Evolutionary conservation across 768 basidiomycete species (phyloP).

Genomic region (Leccinum boreale): DNA sequence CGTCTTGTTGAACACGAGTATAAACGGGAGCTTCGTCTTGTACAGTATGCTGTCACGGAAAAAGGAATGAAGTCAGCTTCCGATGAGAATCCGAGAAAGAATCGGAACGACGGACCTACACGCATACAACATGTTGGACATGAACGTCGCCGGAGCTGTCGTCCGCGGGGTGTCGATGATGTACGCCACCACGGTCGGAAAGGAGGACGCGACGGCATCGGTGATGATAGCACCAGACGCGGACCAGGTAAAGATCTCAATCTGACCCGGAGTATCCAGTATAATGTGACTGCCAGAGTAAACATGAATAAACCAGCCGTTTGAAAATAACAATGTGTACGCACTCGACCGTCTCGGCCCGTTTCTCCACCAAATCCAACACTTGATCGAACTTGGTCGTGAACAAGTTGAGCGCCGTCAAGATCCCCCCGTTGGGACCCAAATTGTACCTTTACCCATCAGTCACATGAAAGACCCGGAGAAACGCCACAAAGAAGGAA

Average conservation of each 20-base stretch:
- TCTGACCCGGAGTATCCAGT: slow-evolving; percentile 97
- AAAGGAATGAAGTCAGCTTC: not conserved
- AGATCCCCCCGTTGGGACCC: slow-evolving; percentile 96
- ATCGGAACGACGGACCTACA: slow-evolving; percentile 62
- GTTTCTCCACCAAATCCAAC: slow-evolving; percentile 83
- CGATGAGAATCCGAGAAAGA: not conserved
- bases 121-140: slow-evolving; percentile 99
- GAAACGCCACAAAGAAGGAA: slow-evolving; percentile 15
- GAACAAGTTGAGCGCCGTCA: slow-evolving; percentile 96
- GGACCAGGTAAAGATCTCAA: slow-evolving; percentile 99
- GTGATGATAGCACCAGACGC: slow-evolving; percentile 99
- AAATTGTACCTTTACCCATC: slow-evolving; percentile 78
- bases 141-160: slow-evolving; percentile 94
- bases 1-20: slow-evolving; percentile 98
- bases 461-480: slow-evolving; percentile 11
- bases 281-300: slow-evolving; percentile 71
- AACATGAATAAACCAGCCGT: not conserved
- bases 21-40: slow-evolving; percentile 96
- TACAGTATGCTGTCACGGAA: slow-evolving; percentile 73
- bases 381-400: slow-evolving; percentile 99
- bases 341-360: slow-evolving; percentile 85
- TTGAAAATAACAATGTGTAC: slow-evolving; percentile 25
- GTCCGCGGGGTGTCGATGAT: slow-evolving; percentile 97
- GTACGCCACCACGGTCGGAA: slow-evolving; percentile 95
- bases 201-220: slow-evolving; percentile 88